Conservation (phyloP, 805 yeast genomes). For the Candida boidinii region DNA sequence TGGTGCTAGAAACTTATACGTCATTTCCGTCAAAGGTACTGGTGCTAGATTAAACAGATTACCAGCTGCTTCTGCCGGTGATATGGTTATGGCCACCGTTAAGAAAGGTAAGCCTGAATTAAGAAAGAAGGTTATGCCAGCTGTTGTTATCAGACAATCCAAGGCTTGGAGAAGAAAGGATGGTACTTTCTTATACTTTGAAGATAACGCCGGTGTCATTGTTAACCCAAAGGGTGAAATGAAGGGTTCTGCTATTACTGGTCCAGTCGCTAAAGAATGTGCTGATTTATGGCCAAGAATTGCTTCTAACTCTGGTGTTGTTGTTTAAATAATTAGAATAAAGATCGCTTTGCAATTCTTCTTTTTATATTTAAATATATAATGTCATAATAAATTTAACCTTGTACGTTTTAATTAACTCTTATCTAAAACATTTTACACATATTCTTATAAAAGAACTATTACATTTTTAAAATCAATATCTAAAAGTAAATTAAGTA, state of each 20-base stretch:
- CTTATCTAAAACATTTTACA: too few species aligned
- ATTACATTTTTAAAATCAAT: too few species aligned
- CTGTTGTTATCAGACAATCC: slow-evolving; percentile 97
- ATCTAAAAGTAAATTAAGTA: too few species aligned
- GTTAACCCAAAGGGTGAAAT: slow-evolving; percentile 99
- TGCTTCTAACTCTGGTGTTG: slow-evolving; percentile 99
- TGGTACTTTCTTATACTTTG: slow-evolving; percentile 98
- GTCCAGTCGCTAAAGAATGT: slow-evolving; percentile 99
- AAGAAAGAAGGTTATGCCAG: slow-evolving; percentile 99
- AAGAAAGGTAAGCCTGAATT: slow-evolving; percentile 99
- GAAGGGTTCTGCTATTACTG: slow-evolving; percentile 99
- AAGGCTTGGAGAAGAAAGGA: slow-evolving; percentile 99
- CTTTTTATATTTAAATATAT: slow-evolving; percentile 13
- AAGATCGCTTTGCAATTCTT: slow-evolving; percentile 6
- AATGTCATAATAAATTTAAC: slow-evolving; percentile 21
- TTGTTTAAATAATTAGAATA: slow-evolving; percentile 56
- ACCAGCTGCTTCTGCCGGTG: slow-evolving; percentile 99
- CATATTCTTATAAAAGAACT: too few species aligned
- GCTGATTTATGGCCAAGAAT: slow-evolving; percentile 99
- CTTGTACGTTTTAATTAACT: too few species aligned
- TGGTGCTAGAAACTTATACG: slow-evolving; percentile 99
- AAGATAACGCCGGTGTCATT: slow-evolving; percentile 99
- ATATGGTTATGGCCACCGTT: slow-evolving; percentile 99
- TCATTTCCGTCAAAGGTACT: slow-evolving; percentile 96
- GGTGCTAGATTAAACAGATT: slow-evolving; percentile 99